Base-by-base conservation (phyloP, 306 rosid species). In the Crotalaria pallida region DNA sequence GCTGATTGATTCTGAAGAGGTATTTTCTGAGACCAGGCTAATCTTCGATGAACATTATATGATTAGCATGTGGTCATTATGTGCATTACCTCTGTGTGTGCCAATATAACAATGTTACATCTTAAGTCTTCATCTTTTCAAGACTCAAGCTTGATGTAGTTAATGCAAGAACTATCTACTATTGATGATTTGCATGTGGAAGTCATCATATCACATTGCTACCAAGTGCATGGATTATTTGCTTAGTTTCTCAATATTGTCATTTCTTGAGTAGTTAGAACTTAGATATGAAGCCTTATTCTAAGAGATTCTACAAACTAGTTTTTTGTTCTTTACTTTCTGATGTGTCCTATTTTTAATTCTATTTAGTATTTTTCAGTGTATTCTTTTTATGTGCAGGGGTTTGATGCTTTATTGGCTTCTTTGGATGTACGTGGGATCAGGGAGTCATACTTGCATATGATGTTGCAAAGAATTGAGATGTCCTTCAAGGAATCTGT, bases 1-100 rank as follows among this genome's bases (percentile, higher is more conserved):
- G 81, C 79, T 90, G 68, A 81, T 90, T 73, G 95, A 90, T 77
- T 82, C 95, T 70, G 87, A 78, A 72, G 85, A 88, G 92, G 96
- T 90, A 84, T 65, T 62, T 73, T 69, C 50, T 62, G 31, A 65
- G 51, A 19, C 41, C 71, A 38, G 71, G 76, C 53, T 47, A 29
- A 63, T 36, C 24, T 58, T 57, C 48, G 58, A 77, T 51, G 22
- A 50, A 52, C 11, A 24, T 64, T 41, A 27, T 56, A 56, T 45
- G 58, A 75, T 69, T 55, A 29, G 13, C 58, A 22, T 45, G 79
- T 67, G 31, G 31, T 38, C 40, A 53, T 43, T 23, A 24, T 22
- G 18, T 45, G 50, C 66, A 63, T 72, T 52, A 56, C 50, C 62
- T 49, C 16, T 23, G 6, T 60, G 49, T 75, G 53, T 68, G 58